Conservation (phyloP, 164 flowering plant genomes). For the Houttuynia cordata region DNA sequence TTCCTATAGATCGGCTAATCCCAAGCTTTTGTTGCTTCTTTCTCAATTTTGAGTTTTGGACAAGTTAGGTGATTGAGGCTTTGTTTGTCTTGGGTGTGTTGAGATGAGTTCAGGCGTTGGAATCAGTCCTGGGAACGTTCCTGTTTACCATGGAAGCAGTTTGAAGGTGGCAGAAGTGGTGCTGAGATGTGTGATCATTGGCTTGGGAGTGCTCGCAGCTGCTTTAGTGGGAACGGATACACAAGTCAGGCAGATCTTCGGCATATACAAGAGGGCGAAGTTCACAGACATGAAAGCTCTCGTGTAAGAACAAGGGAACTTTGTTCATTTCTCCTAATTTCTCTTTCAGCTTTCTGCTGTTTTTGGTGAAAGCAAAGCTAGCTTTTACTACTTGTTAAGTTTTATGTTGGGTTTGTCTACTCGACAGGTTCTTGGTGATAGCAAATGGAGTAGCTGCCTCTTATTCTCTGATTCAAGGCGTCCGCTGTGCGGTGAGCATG, state of each 20-base stretch:
- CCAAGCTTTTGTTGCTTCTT: not conserved
- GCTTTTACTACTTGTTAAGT: not conserved
- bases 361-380: not conserved
- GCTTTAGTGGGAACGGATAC: constrained; percentile 63
- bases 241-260: constrained; percentile 63
- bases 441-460: constrained; percentile 72
- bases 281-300: constrained; percentile 91
- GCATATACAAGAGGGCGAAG: constrained; percentile 58
- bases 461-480: constrained; percentile 67
- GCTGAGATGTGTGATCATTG: constrained; percentile 68
- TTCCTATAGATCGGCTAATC: not conserved
- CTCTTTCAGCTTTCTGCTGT: not conserved
- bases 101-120: constrained; percentile 68
- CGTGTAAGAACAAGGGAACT: constrained; percentile 36
- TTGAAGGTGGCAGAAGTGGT: constrained; percentile 58
- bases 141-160: constrained; percentile 48
- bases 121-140: constrained; percentile 71
- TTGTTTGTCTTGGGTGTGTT: not conserved
- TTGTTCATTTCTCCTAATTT: constrained; percentile 5
- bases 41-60: not conserved
- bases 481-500: constrained; percentile 64
- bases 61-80: not conserved
- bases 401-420: not conserved
- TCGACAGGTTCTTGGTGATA: constrained; percentile 62
- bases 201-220: constrained; percentile 55